A percentile compares a stretch with the other conserved stretches of the same genome.
Conservation (phyloP, 225 moss, liverwort and hornwort genomes). For the Bryoerythrophyllum caledonicum region DNA sequence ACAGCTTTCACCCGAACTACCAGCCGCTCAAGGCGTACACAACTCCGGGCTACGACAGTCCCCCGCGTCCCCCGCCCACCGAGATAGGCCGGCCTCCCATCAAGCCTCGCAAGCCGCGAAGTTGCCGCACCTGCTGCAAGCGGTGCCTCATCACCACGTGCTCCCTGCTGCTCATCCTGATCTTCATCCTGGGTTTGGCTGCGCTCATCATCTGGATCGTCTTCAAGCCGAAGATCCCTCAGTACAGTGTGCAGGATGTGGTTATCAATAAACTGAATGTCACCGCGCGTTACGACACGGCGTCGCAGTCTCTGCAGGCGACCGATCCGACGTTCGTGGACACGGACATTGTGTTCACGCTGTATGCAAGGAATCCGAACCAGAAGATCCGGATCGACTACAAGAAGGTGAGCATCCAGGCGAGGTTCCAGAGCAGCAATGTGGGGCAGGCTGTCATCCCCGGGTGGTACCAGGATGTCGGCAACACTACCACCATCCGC, state of each 20-base stretch:
- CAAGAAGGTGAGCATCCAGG: conserved; percentile 38
- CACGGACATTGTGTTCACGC: conserved; percentile 42
- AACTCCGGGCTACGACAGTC: conserved; percentile 46
- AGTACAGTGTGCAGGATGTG: conserved; percentile 54
- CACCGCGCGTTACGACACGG: conserved; percentile 22
- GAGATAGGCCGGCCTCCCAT: conserved; percentile 53
- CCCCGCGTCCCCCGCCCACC: conserved; percentile 47
- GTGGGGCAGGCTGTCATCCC: conserved; percentile 35
- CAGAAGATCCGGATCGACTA: conserved; percentile 50
- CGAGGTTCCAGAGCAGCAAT: conserved; percentile 28
- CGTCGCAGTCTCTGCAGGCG: conserved; percentile 17
- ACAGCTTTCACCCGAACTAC: conserved; percentile 45
- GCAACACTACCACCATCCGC: conserved; percentile 32
- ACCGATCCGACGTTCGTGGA: conserved; percentile 38
- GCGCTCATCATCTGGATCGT: conserved; percentile 50
- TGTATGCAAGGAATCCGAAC: conserved; percentile 45
- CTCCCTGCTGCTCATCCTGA: conserved; percentile 34
- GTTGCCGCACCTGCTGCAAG: conserved; percentile 26
- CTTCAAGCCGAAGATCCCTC: conserved; percentile 43
- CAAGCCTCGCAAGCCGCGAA: conserved; percentile 11
- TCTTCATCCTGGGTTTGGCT: conserved; percentile 43
- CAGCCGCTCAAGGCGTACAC: conserved; percentile 53
- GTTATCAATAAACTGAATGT: conserved; percentile 51
- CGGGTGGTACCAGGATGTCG: conserved; percentile 43
- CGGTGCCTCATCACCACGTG: conserved; percentile 35